Conservation (phyloP, 768 basidiomycete genomes). For the Rhodosporidiobolus odoratus region DNA sequence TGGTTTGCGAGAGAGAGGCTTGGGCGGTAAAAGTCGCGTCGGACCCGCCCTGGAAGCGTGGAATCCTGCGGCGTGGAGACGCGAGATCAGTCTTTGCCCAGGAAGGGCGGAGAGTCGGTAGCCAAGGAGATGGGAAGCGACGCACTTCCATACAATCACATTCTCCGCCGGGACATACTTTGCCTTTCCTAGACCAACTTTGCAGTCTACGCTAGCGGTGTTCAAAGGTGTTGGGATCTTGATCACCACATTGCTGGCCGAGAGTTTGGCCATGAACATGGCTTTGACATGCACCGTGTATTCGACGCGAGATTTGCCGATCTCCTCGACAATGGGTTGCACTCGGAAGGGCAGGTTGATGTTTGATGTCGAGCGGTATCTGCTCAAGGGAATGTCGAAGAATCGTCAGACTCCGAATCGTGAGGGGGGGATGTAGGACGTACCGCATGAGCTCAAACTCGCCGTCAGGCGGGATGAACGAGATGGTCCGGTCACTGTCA, state of each 20-base stretch:
- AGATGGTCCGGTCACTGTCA: constrained; percentile 86
- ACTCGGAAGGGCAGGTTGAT: constrained; percentile 88
- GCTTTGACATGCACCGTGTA: constrained; percentile 83
- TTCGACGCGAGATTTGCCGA: constrained; percentile 84
- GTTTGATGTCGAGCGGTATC: constrained; percentile 92
- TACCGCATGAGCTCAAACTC: constrained; percentile 98
- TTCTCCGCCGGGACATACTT: constrained; percentile 97
- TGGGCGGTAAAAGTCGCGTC: constrained; percentile 79
- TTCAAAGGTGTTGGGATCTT: constrained; percentile 95
- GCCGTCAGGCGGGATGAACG: constrained; percentile 95
- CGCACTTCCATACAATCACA: constrained; percentile 95
- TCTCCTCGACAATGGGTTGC: constrained; percentile 84
- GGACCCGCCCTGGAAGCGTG: constrained; percentile 83
- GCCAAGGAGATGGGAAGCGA: constrained; percentile 26
- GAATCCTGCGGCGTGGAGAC: constrained; percentile 59
- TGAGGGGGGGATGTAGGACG: constrained; percentile 41
- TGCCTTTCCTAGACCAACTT: constrained; percentile 85
- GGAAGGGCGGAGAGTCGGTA: background rate
- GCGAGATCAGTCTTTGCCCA: too few species aligned
- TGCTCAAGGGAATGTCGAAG: constrained; percentile 43
- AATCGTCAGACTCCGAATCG: too few species aligned
- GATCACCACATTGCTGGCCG: constrained; percentile 83
- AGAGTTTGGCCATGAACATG: constrained; percentile 84
- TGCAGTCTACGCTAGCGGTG: constrained; percentile 84
- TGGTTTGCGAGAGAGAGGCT: constrained; percentile 79